These are phyloP conservation scores for Sarocladiaceae sp. DNA, from an alignment of 2,329 filamentous ascomycete species.

Conservation along the genomic window DNA sequence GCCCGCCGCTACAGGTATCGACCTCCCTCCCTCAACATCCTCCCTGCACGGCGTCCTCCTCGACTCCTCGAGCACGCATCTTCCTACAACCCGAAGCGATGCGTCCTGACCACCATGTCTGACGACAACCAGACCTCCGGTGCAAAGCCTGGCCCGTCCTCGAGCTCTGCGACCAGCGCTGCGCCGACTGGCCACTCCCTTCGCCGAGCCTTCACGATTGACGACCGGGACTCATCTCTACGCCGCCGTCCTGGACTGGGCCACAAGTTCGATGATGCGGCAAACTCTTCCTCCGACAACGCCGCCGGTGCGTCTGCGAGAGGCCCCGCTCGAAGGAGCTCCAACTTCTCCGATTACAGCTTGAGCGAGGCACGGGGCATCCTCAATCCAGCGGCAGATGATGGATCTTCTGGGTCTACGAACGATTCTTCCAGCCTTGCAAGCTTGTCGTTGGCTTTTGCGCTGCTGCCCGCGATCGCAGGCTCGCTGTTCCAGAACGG, in stretches of 20 bases:
- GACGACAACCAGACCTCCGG: slow-evolving; percentile 2
- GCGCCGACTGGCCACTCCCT: slow-evolving; percentile 28
- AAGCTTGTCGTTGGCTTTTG: slow-evolving; percentile 74
- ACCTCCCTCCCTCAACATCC: not conserved
- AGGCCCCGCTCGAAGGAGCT: slow-evolving; percentile 57
- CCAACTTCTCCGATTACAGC: slow-evolving; percentile 71
- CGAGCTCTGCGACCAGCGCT: slow-evolving; percentile 11
- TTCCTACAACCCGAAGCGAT: slow-evolving; percentile 6
- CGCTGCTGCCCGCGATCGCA: slow-evolving; percentile 77
- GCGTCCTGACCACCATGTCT: slow-evolving; percentile 7
- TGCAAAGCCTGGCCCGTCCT: not conserved
- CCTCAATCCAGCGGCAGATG: slow-evolving; percentile 44
- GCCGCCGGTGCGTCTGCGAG: no score
- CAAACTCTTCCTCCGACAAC: slow-evolving; percentile 16
- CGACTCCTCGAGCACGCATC: not conserved
- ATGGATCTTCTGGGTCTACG: slow-evolving; percentile 28
- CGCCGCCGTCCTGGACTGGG: slow-evolving; percentile 18
- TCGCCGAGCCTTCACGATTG: slow-evolving; percentile 35
- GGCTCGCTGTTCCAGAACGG: slow-evolving; percentile 83
- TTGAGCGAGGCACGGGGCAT: slow-evolving; percentile 64
- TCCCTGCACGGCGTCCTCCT: not conserved
- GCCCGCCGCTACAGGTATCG: no score
- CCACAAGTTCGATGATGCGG: slow-evolving; percentile 19
- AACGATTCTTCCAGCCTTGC: slow-evolving; percentile 65
- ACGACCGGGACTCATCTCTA: slow-evolving; percentile 24